Base-by-base conservation (phyloP, 768 basidiomycete species). In the Cystofilobasidium capitatum region DNA sequence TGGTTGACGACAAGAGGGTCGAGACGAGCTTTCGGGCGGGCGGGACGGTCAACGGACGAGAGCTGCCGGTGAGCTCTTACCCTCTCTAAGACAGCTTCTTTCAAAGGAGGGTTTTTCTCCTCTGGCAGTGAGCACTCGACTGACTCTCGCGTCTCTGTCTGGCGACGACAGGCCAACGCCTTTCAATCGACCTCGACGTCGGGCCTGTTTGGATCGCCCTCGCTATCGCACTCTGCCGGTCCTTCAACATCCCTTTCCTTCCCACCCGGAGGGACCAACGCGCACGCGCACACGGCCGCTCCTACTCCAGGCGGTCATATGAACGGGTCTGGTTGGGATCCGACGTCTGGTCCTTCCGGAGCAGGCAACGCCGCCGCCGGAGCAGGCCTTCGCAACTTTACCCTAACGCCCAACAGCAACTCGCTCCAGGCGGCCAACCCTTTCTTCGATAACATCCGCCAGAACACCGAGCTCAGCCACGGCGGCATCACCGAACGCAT, bases 371-470 rank as follows among this genome's bases (percentile, higher is more conserved):
- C n/a, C n/a, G n/a, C n/a, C n/a, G n/a, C n/a, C n/a, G n/a, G n/a
- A 24, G 45, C 49, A 10, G 49, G 49, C 24, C 49, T 51, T 8
- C 49, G 49, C 49, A 51, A 24, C 22, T 55, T 55, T 16, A 14
- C 51, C 3, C 13, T 55, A 6, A 55, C 51, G 29, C 51, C 51
- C 29, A 55, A 55, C 51, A 55, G 12, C 29, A 12, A 9, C 12
- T 31, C 51, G 31, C 12, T 55, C 35, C 75, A 79, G 73, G 73
- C 86, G 6, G 84, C 81, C 71, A 97, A 94, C 75, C 94, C 94
- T 13, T 98, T 98, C 79, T 97, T 90, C 72, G 93, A 98, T 77
- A 87, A 88, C 72, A 88, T 98, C 72, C 74, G 80, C 29, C 89
- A 91, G 77, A 89, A 91, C 72, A 75, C 85, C 2, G 91, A 96